Conservation (phyloP, 345 rosid genomes). For the Heritiera fomes region DNA sequence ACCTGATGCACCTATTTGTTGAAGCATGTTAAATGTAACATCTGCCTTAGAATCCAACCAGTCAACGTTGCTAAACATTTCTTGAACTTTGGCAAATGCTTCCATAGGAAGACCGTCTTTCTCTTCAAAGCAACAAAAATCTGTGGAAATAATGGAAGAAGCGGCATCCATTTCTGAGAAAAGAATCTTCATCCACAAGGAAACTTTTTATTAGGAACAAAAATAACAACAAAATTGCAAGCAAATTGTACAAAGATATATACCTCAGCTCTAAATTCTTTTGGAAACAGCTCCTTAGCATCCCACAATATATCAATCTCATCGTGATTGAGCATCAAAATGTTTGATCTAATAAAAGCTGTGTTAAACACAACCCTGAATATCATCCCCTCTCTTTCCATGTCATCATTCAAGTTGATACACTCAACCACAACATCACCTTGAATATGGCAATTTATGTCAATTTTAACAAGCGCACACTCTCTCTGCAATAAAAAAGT, state of each 20-base stretch:
- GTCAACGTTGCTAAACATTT: slow-evolving; percentile 78
- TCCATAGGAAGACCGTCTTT: slow-evolving; percentile 87
- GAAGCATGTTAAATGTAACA: slow-evolving; percentile 74
- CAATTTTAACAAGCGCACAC: slow-evolving; percentile 82
- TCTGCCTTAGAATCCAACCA: slow-evolving; percentile 74
- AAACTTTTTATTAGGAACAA: slow-evolving; percentile 29
- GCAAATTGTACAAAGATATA: slow-evolving; percentile 25
- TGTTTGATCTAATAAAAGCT: slow-evolving; percentile 90
- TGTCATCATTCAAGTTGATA: slow-evolving; percentile 70
- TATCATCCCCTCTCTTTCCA: slow-evolving; percentile 77
- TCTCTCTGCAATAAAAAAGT: slow-evolving; percentile 59
- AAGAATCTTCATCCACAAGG: slow-evolving; percentile 67
- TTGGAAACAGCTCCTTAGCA: slow-evolving; percentile 75
- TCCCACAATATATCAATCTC: slow-evolving; percentile 89
- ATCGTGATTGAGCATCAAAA: slow-evolving; percentile 88
- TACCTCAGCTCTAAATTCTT: slow-evolving; percentile 95
- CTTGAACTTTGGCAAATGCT: slow-evolving; percentile 92
- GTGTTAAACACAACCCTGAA: slow-evolving; percentile 90
- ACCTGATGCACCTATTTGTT: slow-evolving; percentile 64
- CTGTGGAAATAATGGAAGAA: slow-evolving; percentile 58
- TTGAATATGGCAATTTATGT: slow-evolving; percentile 82
- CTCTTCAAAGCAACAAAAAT: slow-evolving; percentile 69
- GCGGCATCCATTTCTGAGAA: slow-evolving; percentile 94
- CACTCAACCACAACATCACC: slow-evolving; percentile 94
- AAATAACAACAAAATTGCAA: slow-evolving; percentile 9